Percentiles rank a stretch among this genome's conserved stretches.
Conservation (phyloP, 345 rosid genomes). For the Linum tenue region DNA sequence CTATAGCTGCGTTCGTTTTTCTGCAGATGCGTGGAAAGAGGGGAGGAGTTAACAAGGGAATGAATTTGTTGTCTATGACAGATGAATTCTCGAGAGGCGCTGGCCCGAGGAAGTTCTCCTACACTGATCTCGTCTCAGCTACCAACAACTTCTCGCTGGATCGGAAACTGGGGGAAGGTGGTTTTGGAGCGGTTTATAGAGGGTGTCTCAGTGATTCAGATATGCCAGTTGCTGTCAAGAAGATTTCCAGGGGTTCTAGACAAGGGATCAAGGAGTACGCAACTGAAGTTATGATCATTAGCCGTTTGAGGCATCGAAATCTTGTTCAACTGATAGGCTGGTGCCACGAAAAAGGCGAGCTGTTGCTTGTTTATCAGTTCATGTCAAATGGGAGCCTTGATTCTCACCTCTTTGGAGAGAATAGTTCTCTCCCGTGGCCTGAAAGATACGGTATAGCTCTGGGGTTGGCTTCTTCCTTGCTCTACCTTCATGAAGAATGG, state of each 20-base stretch:
- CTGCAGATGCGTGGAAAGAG: conserved; percentile 12
- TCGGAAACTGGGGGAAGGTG: conserved; percentile 58
- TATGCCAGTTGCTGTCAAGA: conserved; percentile 37
- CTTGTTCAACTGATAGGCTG: conserved; percentile 62
- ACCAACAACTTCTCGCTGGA: conserved; percentile 39
- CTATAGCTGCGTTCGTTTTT: conserved; percentile 11
- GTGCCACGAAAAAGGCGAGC: conserved; percentile 52
- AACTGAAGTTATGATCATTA: conserved; percentile 44
- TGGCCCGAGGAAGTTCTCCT: conserved; percentile 46
- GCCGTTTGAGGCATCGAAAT: conserved; percentile 52
- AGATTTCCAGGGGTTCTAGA: conserved; percentile 33
- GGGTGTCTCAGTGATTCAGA: conserved; percentile 30
- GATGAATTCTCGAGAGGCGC: conserved; percentile 46
- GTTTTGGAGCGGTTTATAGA: conserved; percentile 45
- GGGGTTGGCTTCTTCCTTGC: conserved; percentile 44
- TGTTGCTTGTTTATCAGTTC: conserved; percentile 59
- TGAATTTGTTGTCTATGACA: conserved; percentile 22
- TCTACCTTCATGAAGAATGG: conserved; percentile 61
- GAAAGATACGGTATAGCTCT: conserved; percentile 33
- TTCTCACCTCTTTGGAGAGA: conserved; percentile 39
- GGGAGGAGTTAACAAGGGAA: conserved; percentile 9
- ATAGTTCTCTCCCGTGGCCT: conserved; percentile 31
- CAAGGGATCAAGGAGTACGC: conserved; percentile 46
- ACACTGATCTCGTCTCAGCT: conserved; percentile 32
- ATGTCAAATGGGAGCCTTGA: conserved; percentile 69